These are phyloP conservation scores for Thuidium tamariscinum DNA, from an alignment of 225 moss, liverwort and hornwort genomes.

Conservation along the genomic window DNA sequence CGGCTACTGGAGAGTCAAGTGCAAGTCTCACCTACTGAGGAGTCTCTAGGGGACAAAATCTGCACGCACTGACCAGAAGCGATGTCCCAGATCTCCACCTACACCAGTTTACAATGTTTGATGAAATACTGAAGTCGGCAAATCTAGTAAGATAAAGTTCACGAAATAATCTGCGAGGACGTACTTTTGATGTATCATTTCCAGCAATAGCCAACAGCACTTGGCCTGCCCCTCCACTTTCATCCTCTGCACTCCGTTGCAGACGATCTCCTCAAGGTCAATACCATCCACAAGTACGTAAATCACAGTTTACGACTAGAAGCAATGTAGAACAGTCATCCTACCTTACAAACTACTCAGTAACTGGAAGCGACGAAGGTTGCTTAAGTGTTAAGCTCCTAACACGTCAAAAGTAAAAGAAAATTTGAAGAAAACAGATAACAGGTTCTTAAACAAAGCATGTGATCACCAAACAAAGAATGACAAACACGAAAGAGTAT, in stretches of 20 bases:
- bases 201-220: constrained; percentile 62
- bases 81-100: constrained; percentile 94
- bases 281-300: not conserved
- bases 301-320: not conserved
- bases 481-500: not conserved
- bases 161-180: not conserved
- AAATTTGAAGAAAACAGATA: not conserved
- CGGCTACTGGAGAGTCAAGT: not conserved
- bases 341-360: not conserved
- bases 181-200: constrained; percentile 71
- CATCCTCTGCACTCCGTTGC: constrained; percentile 14
- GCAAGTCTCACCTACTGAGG: constrained; percentile 28
- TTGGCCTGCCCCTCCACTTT: constrained; percentile 6
- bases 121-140: not conserved
- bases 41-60: constrained; percentile 41
- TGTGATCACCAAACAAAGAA: not conserved
- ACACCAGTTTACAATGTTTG: not conserved
- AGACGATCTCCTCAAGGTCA: not conserved
- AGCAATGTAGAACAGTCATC: not conserved
- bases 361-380: not conserved
- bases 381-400: not conserved
- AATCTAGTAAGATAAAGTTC: not conserved
- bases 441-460: not conserved
- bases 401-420: not conserved
- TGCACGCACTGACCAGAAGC: constrained; percentile 56